Percentiles rank a stretch among this genome's conserved stretches.
phyloP scores from a whole-genome alignment of 164 flowering plant genomes.

The Vitis labrusca region DNA sequence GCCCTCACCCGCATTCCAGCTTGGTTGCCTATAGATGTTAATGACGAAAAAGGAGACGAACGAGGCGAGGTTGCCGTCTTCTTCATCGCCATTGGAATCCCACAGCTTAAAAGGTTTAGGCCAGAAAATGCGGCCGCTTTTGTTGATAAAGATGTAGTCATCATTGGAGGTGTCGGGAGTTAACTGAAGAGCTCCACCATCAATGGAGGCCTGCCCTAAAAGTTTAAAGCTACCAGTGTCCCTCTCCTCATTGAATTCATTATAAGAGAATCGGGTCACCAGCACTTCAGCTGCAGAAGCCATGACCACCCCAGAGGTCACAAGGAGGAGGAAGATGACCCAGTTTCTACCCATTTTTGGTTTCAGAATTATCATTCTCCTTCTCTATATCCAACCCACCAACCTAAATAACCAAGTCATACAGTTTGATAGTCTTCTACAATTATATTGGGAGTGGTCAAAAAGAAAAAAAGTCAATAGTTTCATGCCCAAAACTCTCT shows the following conservation, averaged over 20 bases:
- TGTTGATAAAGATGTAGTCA: conserved; percentile 1
- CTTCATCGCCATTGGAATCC: conserved; percentile 7
- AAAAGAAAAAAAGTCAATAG: too few species aligned
- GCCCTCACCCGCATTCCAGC: conserved; percentile 46
- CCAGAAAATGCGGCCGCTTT: conserved; percentile 24
- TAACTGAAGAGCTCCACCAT: conserved; percentile 24
- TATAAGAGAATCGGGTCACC: neutral
- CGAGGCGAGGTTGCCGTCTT: conserved; percentile 26
- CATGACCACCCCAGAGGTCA: too few species aligned
- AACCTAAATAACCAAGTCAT: too few species aligned
- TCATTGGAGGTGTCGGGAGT: conserved; percentile 20
- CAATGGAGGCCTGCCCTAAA: conserved; percentile 6
- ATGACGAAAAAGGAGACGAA: conserved; percentile 46
- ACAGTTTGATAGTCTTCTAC: too few species aligned
- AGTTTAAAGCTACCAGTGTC: neutral
- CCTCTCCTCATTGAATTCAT: neutral
- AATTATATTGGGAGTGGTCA: too few species aligned
- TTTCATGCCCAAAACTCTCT: too few species aligned
- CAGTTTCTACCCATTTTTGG: too few species aligned
- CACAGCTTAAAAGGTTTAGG: conserved; percentile 25
- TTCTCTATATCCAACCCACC: too few species aligned
- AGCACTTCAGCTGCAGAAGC: neutral
- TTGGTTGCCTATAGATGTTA: conserved; percentile 31
- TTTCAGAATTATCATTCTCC: too few species aligned
- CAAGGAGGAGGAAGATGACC: too few species aligned